These are phyloP conservation scores for Cetraspora pellucida DNA, from an alignment of 192 early-diverging fungal genomes.

Conservation along the genomic window DNA sequence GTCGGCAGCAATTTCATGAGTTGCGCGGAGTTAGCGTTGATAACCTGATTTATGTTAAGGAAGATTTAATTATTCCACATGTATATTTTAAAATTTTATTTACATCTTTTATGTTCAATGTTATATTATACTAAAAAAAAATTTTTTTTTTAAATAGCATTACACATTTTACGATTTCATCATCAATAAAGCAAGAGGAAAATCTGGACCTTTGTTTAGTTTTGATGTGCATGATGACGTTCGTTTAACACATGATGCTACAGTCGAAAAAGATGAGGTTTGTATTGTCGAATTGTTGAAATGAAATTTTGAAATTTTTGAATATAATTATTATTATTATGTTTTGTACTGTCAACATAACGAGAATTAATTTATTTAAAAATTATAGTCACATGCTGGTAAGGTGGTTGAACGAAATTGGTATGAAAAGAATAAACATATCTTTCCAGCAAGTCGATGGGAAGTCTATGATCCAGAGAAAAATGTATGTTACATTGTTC, in stretches of 20 bases:
- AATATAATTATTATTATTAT: too few relatives aligned
- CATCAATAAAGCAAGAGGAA: constrained; percentile 92
- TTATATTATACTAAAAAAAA: not conserved
- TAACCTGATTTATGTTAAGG: constrained; percentile 89
- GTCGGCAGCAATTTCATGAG: constrained; percentile 80
- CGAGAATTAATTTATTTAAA: constrained; percentile 12
- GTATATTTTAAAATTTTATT: constrained; percentile 40
- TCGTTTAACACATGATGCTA: constrained; percentile 78
- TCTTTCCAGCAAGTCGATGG: constrained; percentile 92
- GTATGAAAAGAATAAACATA: constrained; percentile 95
- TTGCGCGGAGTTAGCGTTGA: constrained; percentile 80
- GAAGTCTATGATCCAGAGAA: constrained; percentile 89
- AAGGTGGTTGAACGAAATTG: constrained; percentile 90
- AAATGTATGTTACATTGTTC: constrained; percentile 41
- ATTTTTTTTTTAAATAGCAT: constrained; percentile 47
- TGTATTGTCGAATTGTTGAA: not conserved
- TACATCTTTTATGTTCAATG: not conserved
- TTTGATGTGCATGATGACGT: constrained; percentile 96
- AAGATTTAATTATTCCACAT: constrained; percentile 96
- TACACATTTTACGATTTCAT: constrained; percentile 95
- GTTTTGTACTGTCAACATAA: too few relatives aligned
- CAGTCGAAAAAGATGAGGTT: constrained; percentile 86
- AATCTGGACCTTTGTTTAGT: constrained; percentile 90
- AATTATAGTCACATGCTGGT: constrained; percentile 79
- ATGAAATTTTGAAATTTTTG: too few relatives aligned